Base-by-base conservation (phyloP, 306 rosid species). In the Lathyrus aphaca region DNA sequence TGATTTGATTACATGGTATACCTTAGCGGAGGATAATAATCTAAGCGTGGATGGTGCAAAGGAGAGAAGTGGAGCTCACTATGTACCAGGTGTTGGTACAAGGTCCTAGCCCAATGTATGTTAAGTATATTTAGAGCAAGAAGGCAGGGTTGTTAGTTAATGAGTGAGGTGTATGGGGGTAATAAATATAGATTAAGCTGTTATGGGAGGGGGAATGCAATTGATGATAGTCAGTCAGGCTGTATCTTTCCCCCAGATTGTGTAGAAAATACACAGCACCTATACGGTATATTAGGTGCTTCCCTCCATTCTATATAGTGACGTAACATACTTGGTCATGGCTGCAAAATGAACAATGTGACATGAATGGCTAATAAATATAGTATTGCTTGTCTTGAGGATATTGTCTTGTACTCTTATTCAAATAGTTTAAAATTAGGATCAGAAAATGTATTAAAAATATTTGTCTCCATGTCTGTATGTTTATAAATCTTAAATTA, bases 401-500 rank as follows among this genome's bases (percentile, higher is more conserved):
- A 5, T 10, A 29, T 9, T 39, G 4, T 18, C 69, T 14, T 48
- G 23, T 67, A n/a, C n/a, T n/a, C n/a, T n/a, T 32, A 48, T 48
- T 30, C 68, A 14, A 45, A 49, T 49, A 12, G 30, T 60, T 27
- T 6, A 51, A 49, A 53, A 8, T 14, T 16, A 21, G 10, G 6
- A 66, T 51, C 9, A 10, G 45, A 17, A 46, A 46, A 27, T 17
- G 2, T 16, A 60, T 62, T 63, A 13, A 32, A 29, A 73, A 16
- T 43, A 66, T 17, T 5, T 25, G 12, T 4, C 25, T 8, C 27
- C 10, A 37, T 3, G 27, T 65, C 42, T n/a, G 16, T 39, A 51
- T 46, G 19, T 60, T 12, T 25, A 10, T 50, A 42, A 16, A 51
- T 71, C 60, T 59, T 65, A 19, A 37, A 62, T 69, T 64, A 15